Evolutionary conservation across 108 stramenopile species (phyloP), one percentile per base, ranked within the genome.

Genomic region (Aurantiochytrium sp.): DNA sequence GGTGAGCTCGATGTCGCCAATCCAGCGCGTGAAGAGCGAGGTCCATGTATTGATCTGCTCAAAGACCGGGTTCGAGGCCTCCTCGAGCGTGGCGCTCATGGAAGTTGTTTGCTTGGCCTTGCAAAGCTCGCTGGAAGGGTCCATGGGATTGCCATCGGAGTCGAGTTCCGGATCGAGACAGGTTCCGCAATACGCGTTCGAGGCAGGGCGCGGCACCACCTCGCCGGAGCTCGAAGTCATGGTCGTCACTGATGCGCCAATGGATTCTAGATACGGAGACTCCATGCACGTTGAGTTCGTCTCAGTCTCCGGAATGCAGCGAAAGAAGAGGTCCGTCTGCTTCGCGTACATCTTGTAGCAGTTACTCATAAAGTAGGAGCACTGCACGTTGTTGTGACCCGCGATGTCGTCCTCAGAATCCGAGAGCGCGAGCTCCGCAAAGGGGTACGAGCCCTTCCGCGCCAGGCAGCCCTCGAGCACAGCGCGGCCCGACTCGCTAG

Each of bases 21-120:
- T 24, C 52, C 86, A 73, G 12, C 88, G 53, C 21, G 37, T 24
- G n/a, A 87, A 88, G 34, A 53, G 4, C 37, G 21, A 17, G 24
- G 27, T 34, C 73, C 27, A 48, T 4, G 69, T 30, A 54, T 86
- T 86, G 69, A 88, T 85, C 27, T 86, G 52, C 21, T 88, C 81
- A 55, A 86, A 86, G 41, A 88, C 22, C 30, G 86, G 32, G 55
- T 42, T 86, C 22, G 52, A 24, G 30, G 73, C 12, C 27, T 48
- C 45, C 73, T 81, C 73, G 21, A 48, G 10, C 10, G 39, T 27
- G 21, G 6, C 12, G 36, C 21, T 39, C 73, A 12, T n/a, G 17
- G 21, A 6, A 42, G 19, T 12, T 12, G 45, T 48, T 37, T 24
- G 73, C 45, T 81, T 81, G 27, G 4, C 4, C 24, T 81, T 81